These are phyloP conservation scores for Eucalyptus caleyi DNA, from an alignment of 345 rosid genomes.

Conservation along the genomic window DNA sequence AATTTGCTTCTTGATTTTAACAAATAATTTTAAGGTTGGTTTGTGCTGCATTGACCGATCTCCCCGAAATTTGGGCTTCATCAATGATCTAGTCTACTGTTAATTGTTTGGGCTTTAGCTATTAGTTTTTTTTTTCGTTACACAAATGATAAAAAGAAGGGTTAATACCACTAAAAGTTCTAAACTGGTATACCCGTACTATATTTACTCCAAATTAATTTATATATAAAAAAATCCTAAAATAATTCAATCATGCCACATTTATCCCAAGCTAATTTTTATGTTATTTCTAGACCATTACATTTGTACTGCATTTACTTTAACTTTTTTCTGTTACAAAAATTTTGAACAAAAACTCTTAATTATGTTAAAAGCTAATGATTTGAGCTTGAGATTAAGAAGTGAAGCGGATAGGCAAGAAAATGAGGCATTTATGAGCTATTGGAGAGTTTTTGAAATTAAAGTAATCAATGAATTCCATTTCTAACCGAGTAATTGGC, in stretches of 20 bases:
- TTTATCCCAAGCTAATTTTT: neutral
- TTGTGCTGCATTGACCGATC: neutral
- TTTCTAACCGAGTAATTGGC: neutral
- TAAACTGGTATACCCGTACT: fast-evolving
- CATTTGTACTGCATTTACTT: neutral
- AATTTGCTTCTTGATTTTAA: neutral
- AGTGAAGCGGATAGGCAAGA: neutral
- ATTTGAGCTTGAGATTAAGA: neutral
- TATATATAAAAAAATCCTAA: neutral
- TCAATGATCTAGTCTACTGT: too few species aligned
- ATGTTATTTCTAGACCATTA: neutral
- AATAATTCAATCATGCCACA: neutral
- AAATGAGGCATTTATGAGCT: neutral
- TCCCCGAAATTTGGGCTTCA: neutral
- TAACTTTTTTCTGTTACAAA: neutral
- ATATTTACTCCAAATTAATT: neutral
- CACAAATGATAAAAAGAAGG: too few species aligned
- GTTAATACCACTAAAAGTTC: neutral
- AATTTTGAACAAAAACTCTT: neutral
- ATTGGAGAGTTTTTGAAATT: neutral
- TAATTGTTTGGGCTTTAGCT: too few species aligned
- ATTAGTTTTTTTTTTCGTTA: too few species aligned
- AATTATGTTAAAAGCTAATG: neutral
- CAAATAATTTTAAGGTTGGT: neutral
- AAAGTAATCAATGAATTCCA: neutral